phyloP scores from a whole-genome alignment of 257 asterid genomes.

The Haberlea rhodopensis region DNA sequence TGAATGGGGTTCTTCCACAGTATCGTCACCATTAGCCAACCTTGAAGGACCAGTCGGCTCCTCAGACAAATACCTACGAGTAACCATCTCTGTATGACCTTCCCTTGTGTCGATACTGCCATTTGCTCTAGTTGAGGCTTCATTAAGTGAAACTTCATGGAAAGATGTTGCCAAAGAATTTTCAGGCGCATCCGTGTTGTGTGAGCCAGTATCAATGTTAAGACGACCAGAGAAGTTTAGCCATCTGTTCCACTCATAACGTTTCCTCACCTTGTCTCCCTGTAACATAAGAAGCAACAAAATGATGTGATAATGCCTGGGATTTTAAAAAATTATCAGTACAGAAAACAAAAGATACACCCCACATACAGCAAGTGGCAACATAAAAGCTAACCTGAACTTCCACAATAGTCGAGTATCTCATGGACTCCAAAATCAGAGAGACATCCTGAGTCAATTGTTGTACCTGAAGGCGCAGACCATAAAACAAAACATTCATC shows the following conservation, averaged over 20 bases:
- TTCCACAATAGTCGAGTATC: slow-evolving; percentile 41
- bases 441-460: slow-evolving; percentile 37
- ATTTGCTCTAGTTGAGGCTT: slow-evolving; percentile 19
- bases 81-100: slow-evolving; percentile 22
- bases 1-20: slow-evolving; percentile 26
- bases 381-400: slow-evolving; percentile 37
- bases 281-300: slow-evolving; percentile 9
- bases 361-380: neutral
- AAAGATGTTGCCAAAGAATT: slow-evolving; percentile 27
- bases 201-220: slow-evolving; percentile 28
- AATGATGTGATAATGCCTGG: neutral
- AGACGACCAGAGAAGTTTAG: slow-evolving; percentile 19
- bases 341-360: no score
- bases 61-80: slow-evolving; percentile 16
- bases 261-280: slow-evolving; percentile 50
- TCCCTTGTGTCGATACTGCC: slow-evolving; percentile 12
- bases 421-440: slow-evolving; percentile 46
- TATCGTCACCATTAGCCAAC: slow-evolving; percentile 27
- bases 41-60: slow-evolving; percentile 21
- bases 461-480: slow-evolving; percentile 40
- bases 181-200: slow-evolving; percentile 19
- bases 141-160: slow-evolving; percentile 27
- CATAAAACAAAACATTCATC: slow-evolving; percentile 30
- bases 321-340: neutral
- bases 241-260: slow-evolving; percentile 49